These are phyloP conservation scores for Chaetothyriales sp. DNA, from an alignment of 2,329 filamentous ascomycete species.

Conservation along the genomic window DNA sequence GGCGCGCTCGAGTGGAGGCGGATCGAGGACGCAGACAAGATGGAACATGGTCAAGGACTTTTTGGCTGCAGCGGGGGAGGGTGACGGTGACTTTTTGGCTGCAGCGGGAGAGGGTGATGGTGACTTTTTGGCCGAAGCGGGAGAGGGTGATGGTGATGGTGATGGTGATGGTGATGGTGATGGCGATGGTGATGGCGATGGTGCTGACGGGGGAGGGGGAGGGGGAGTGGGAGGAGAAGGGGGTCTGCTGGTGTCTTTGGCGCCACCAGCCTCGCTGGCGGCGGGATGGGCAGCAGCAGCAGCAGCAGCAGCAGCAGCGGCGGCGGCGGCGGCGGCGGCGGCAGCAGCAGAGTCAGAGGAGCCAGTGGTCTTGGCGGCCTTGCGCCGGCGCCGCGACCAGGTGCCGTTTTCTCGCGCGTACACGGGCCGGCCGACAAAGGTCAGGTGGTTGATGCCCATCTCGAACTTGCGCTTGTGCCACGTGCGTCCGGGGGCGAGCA, in stretches of 20 bases:
- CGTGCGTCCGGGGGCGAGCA: conserved; percentile 56
- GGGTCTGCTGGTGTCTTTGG: conserved; percentile 16
- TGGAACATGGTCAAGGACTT: conserved; percentile 92
- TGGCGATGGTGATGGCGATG: conserved; percentile 2
- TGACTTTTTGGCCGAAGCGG: conserved; percentile 32
- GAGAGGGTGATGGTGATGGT: conserved; percentile 23
- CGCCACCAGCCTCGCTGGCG: conserved; percentile 13
- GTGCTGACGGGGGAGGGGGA: too few species aligned
- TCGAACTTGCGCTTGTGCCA: conserved; percentile 77
- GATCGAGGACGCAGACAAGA: conserved; percentile 79
- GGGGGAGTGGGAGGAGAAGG: conserved; percentile 21
- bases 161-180: neutral
- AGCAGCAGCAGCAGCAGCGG: too few species aligned
- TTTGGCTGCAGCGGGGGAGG: conserved; percentile 19
- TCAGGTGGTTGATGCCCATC: conserved; percentile 63
- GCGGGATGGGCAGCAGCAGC: neutral
- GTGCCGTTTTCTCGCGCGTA: conserved; percentile 65
- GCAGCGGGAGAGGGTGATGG: neutral
- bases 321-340: neutral
- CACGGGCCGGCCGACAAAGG: conserved; percentile 70
- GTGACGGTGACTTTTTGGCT: conserved; percentile 32
- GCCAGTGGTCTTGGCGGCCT: conserved; percentile 23
- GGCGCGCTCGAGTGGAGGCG: conserved; percentile 63
- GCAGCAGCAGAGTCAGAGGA: neutral
- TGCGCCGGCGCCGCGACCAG: conserved; percentile 55